These are phyloP conservation scores for Agaricus subrufescens DNA, from an alignment of 768 basidiomycete species.

Conservation along the genomic window DNA sequence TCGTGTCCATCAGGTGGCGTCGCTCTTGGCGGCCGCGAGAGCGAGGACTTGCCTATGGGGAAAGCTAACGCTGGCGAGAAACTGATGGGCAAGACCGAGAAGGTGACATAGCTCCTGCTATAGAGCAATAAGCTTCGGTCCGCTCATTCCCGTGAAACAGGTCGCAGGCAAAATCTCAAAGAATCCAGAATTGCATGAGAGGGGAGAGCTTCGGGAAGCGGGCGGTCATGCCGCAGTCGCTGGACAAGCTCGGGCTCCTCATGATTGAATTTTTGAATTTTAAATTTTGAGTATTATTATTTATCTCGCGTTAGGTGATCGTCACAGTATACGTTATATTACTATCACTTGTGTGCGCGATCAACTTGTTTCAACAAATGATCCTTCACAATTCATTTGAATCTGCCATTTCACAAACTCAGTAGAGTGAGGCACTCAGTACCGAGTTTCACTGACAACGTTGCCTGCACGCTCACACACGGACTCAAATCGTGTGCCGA, in stretches of 20 bases:
- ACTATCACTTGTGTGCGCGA: too few relatives aligned
- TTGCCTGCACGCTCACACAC: too few relatives aligned
- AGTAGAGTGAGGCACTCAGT: too few relatives aligned
- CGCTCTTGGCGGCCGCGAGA: slow-evolving; percentile 24
- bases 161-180: slow-evolving; percentile 42
- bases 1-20: slow-evolving; percentile 24
- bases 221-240: slow-evolving; percentile 44
- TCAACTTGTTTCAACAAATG: too few relatives aligned
- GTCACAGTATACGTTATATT: too few relatives aligned
- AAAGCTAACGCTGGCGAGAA: slow-evolving; percentile 47
- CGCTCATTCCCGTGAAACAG: background rate
- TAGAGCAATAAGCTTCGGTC: too few relatives aligned
- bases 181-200: slow-evolving; percentile 50
- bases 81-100: slow-evolving; percentile 52
- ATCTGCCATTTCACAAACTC: too few relatives aligned
- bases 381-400: too few relatives aligned
- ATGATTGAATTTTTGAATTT: slow-evolving; percentile 10
- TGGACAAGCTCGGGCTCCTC: slow-evolving; percentile 24
- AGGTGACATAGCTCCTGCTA: slow-evolving; percentile 28
- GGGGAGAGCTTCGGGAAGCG: slow-evolving; percentile 44
- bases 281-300: too few relatives aligned
- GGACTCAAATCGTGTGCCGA: too few relatives aligned
- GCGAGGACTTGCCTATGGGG: slow-evolving; percentile 26
- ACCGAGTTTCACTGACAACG: too few relatives aligned
- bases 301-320: too few relatives aligned